These are phyloP conservation scores for Camellia oleifera DNA, from an alignment of 179 eudicot species.

Conservation along the genomic window DNA sequence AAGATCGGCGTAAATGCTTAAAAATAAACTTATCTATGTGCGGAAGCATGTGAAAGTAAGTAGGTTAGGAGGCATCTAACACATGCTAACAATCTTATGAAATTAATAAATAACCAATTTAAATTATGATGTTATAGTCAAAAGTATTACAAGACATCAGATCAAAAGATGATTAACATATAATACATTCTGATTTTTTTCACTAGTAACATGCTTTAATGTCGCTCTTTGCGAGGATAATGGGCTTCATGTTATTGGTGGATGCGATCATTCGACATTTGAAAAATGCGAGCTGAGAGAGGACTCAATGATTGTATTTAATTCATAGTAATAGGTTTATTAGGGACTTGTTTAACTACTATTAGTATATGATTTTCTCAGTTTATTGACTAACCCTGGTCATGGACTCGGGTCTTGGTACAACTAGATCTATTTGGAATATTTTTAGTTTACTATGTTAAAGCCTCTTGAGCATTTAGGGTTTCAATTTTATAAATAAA, in stretches of 20 bases:
- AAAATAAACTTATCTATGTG: neutral
- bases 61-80: constrained; percentile 11
- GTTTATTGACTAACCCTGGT: constrained; percentile 10
- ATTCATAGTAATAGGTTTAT: neutral
- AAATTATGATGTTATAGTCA: neutral
- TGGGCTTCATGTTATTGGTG: constrained; percentile 40
- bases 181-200: neutral
- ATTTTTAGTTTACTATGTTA: neutral
- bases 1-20: neutral
- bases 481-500: too few relatives aligned
- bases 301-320: neutral
- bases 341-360: neutral
- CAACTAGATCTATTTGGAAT: neutral
- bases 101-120: neutral
- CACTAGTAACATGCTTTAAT: constrained; percentile 20
- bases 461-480: neutral
- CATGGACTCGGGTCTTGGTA: constrained; percentile 21
- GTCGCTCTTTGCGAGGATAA: constrained; percentile 21
- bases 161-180: constrained; percentile 17
- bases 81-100: constrained; percentile 15
- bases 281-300: neutral
- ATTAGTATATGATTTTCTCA: neutral
- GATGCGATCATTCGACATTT: constrained; percentile 4
- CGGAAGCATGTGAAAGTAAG: constrained; percentile 14
- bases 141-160: neutral